Base-by-base conservation (phyloP, 2,329 filamentous ascomycete species). In the Emmonsiellopsis sp. region DNA sequence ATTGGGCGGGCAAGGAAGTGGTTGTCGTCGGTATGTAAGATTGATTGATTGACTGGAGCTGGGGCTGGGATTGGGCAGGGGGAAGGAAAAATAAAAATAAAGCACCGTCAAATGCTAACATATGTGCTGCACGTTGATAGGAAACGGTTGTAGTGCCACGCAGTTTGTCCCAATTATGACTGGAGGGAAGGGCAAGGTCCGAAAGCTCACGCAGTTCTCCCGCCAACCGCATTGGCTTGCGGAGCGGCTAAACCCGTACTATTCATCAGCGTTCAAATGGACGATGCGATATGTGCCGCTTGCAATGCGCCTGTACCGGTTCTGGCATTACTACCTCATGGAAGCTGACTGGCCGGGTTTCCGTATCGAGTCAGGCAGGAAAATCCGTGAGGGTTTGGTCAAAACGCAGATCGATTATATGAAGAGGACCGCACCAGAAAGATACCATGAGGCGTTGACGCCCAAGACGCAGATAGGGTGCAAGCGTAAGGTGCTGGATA, bases 141-240 rank as follows among this genome's bases (percentile, higher is more conserved):
- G 71, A 14, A 77, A 77, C 53, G 74, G 74, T 39, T 76, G 73
- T 57, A 72, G 68, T 49, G 75, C 74, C 6, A 76, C 74, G 0
- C 74, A 77, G 58, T 74, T 76, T 42, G 69, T 77, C 1, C 75
- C 74, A 2, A 68, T 73, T 37, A 67, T 76, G 61, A 68, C 68
- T 13, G 60, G 63, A 34, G 64, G 63, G n/a, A 61, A 63, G 2
- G 60, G 59, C 10, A 63, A 68, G 4, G 73, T 68, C 8, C 67
- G 63, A 17, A 68, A 66, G 27, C 63, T 77, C 21, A 73, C 69
- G 0, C 76, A 79, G 48, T 78, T 79, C 57, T 70, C 65, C n/a
- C 71, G 75, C 7, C 75, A 78, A 61, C 65, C 76, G 4, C 77
- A 79, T 55, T 79, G 73, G 65, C 65, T 79, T 1, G 65, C 70